Evolutionary conservation across 2,329 filamentous ascomycete genomes (phyloP), one percentile per base, ranked within the genome.

Genomic region (Zopfia rhizophila): DNA sequence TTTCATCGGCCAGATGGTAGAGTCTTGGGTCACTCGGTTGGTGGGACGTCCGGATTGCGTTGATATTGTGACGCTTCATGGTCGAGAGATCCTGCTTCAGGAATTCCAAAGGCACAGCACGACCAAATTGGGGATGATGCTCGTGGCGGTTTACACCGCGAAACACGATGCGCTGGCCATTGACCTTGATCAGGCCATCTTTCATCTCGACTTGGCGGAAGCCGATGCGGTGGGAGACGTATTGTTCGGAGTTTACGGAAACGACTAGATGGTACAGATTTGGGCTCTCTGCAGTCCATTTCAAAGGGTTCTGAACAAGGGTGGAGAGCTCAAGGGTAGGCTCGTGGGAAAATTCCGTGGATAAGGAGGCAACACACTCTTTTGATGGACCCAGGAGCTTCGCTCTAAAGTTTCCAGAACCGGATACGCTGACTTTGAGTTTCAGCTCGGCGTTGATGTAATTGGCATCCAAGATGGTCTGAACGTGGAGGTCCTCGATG

Each of bases 61-160:
- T 90, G 70, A 90, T 79, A 57, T 89, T 89, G 73, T 88, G 80
- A 5, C 71, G 74, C 67, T 90, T 90, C 86, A 90, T 90, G 3
- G 84, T 72, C 2, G 85, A 58, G 1, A 90, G 73, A 53, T 90
- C 87, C 11, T 75, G 68, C 51, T 79, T 79, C 60, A 88, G 80
- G 17, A 81, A 87, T 2, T 85, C 81, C 5, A 82, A 67, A 0
- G 85, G 84, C 0, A 89, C 84, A 1, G 85, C 78, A 0, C 86
- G 82, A 3, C 86, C 86, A 19, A 79, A 78, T 8, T 72, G 70
- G 0, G 85, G 84, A 57, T 90, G 86, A 57, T 90, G 86, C 45
- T 90, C 87, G 58, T 90, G 87, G 12, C 86, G 75, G 63, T 89
- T 89, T 12, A 84, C 82, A 12, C 86, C 87, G 19, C 82, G 78